These are phyloP conservation scores for Nepenthes mirabilis DNA, from an alignment of 148 eudicot genomes.

Conservation along the genomic window DNA sequence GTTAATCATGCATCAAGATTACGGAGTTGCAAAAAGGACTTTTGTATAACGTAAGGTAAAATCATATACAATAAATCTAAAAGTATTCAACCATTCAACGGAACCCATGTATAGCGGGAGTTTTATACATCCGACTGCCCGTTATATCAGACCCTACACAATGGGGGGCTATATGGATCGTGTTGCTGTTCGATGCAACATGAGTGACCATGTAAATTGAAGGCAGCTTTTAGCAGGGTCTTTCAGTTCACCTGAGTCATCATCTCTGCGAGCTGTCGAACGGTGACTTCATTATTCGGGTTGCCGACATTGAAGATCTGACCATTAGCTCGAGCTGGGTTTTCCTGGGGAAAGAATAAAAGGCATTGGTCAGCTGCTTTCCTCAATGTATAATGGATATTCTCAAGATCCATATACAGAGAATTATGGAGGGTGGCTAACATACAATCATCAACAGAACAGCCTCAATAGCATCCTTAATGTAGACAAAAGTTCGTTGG, in stretches of 20 bases:
- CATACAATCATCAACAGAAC: conserved; percentile 91
- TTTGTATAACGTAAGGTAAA: too few relatives aligned
- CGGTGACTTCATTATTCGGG: conserved; percentile 98
- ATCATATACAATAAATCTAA: too few relatives aligned
- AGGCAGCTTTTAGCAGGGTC: background rate
- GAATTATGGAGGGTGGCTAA: conserved; percentile 2
- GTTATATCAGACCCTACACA: too few relatives aligned
- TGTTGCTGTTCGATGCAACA: background rate
- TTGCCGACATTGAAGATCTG: conserved; percentile 97
- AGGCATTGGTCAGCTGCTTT: background rate
- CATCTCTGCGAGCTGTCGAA: conserved; percentile 97
- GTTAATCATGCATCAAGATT: too few relatives aligned
- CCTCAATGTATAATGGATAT: background rate
- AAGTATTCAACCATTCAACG: too few relatives aligned
- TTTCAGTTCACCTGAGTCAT: conserved; percentile 65
- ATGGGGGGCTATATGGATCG: too few relatives aligned
- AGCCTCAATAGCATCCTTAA: conserved; percentile 97
- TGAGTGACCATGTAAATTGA: background rate
- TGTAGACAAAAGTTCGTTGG: conserved; percentile 89
- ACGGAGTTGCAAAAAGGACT: too few relatives aligned
- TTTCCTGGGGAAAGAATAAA: conserved; percentile 43
- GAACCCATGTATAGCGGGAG: too few relatives aligned
- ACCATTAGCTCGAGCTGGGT: conserved; percentile 88
- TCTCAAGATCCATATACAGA: background rate
- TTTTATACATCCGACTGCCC: too few relatives aligned